Conservation (phyloP, 306 rosid species). For the Datisca glomerata region DNA sequence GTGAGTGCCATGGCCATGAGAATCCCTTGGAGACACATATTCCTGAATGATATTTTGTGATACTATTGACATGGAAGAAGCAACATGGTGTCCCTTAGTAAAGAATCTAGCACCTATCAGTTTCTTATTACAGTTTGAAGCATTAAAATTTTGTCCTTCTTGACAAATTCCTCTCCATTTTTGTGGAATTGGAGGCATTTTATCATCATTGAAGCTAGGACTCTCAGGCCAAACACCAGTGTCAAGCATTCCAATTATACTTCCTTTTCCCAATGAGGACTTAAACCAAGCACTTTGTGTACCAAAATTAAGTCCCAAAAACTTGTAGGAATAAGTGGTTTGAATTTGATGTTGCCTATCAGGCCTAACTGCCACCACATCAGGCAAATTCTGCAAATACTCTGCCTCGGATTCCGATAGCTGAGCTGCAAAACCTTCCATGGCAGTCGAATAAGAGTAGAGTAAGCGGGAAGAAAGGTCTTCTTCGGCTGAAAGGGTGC, state of each 20-base stretch:
- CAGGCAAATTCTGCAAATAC: conserved; percentile 41
- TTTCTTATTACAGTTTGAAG: conserved; percentile 62
- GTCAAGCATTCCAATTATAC: conserved; percentile 78
- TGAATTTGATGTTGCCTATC: conserved; percentile 44
- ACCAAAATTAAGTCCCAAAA: conserved; percentile 50
- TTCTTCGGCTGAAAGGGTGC: conserved; percentile 31
- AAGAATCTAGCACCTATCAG: conserved; percentile 92
- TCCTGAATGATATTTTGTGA: conserved; percentile 27
- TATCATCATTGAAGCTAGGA: conserved; percentile 65
- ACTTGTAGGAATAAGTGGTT: conserved; percentile 79
- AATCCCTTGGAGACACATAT: conserved; percentile 69
- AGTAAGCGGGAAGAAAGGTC: conserved; percentile 67
- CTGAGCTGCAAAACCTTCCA: conserved; percentile 88
- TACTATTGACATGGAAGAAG: no score
- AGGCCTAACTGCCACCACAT: conserved; percentile 56
- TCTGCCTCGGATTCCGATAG: conserved; percentile 50
- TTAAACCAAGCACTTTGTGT: conserved; percentile 51
- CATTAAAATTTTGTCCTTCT: conserved; percentile 54
- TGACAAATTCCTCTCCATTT: conserved; percentile 84
- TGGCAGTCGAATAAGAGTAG: conserved; percentile 68
- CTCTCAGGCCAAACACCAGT: conserved; percentile 95
- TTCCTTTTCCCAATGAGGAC: conserved; percentile 54
- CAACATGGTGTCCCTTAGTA: conserved; percentile 59
- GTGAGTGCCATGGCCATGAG: conserved; percentile 87
- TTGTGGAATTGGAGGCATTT: conserved; percentile 65